phyloP scores from a whole-genome alignment of 169 alveolate species.

The Babesia bigemina region DNA sequence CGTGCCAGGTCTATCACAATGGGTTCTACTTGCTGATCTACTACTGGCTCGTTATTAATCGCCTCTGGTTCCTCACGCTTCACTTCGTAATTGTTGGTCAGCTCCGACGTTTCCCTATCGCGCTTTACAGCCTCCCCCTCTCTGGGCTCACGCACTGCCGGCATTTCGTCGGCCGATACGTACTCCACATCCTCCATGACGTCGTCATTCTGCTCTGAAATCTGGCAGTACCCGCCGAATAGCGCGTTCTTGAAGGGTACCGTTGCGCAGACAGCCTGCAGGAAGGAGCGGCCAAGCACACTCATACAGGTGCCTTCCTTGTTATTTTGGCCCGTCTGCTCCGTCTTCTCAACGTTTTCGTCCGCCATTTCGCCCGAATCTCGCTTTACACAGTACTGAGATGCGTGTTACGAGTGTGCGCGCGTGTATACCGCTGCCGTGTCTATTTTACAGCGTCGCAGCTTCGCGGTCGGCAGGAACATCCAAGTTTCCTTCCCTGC shows the following conservation, averaged over 20 bases:
- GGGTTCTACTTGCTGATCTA: not conserved
- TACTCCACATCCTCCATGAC: conserved; percentile 18
- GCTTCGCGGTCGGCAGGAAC: too few relatives aligned
- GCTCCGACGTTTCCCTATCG: too few relatives aligned
- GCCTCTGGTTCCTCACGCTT: not conserved
- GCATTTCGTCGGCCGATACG: not conserved
- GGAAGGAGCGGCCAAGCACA: conserved; percentile 8
- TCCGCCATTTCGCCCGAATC: conserved; percentile 75
- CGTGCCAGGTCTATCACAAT: not conserved
- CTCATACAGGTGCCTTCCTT: not conserved
- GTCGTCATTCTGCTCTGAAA: not conserved
- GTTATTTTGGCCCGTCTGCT: conserved; percentile 34
- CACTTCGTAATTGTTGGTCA: too few relatives aligned
- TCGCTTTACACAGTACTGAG: not conserved
- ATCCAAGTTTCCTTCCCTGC: too few relatives aligned
- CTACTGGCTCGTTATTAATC: not conserved
- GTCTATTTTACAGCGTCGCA: too few relatives aligned
- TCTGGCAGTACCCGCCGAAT: not conserved
- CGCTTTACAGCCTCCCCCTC: too few relatives aligned
- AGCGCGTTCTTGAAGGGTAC: conserved; percentile 6
- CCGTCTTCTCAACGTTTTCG: not conserved
- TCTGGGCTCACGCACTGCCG: not conserved
- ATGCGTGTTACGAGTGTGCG: not conserved
- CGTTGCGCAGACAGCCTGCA: not conserved
- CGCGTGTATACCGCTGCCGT: not conserved